Percentiles rank a stretch among this genome's conserved stretches.
These are phyloP conservation scores for Scheffersomyces quercinus DNA, from an alignment of 1,139 yeast species.

Conservation along the genomic window DNA sequence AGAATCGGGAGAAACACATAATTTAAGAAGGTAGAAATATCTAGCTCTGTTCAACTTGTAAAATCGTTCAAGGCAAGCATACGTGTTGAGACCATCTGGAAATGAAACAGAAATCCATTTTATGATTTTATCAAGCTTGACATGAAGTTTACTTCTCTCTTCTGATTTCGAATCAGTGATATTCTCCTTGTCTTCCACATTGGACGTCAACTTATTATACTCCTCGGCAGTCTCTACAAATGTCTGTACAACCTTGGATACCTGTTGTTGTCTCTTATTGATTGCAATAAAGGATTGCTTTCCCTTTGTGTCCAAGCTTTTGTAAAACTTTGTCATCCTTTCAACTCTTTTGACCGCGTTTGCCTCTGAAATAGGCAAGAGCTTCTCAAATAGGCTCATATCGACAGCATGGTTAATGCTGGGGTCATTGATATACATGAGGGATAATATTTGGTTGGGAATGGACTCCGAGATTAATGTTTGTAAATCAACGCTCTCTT, in stretches of 20 bases:
- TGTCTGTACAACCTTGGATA: slow-evolving; percentile 42
- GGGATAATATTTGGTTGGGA: slow-evolving; percentile 66
- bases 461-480: slow-evolving; percentile 41
- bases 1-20: slow-evolving; percentile 56
- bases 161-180: slow-evolving; percentile 24
- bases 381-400: slow-evolving; percentile 53
- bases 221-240: slow-evolving; percentile 37
- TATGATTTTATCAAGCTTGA: slow-evolving; percentile 56
- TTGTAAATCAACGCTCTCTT: slow-evolving; percentile 41
- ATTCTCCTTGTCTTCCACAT: slow-evolving; percentile 38
- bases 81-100: slow-evolving; percentile 53
- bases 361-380: slow-evolving; percentile 57
- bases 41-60: slow-evolving; percentile 57
- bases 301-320: slow-evolving; percentile 56
- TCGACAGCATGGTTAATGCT: slow-evolving; percentile 73
- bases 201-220: slow-evolving; percentile 28
- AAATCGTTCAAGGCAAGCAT: slow-evolving; percentile 51
- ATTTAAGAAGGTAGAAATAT: slow-evolving; percentile 53
- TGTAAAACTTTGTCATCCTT: slow-evolving; percentile 52
- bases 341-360: slow-evolving; percentile 48
- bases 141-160: slow-evolving; percentile 11
- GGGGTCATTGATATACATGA: slow-evolving; percentile 74
- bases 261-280: slow-evolving; percentile 64
- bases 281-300: slow-evolving; percentile 68
- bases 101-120: slow-evolving; percentile 63